Evolutionary conservation across 2,329 filamentous ascomycete species (phyloP).

Genomic region (Paraphoma sp.): DNA sequence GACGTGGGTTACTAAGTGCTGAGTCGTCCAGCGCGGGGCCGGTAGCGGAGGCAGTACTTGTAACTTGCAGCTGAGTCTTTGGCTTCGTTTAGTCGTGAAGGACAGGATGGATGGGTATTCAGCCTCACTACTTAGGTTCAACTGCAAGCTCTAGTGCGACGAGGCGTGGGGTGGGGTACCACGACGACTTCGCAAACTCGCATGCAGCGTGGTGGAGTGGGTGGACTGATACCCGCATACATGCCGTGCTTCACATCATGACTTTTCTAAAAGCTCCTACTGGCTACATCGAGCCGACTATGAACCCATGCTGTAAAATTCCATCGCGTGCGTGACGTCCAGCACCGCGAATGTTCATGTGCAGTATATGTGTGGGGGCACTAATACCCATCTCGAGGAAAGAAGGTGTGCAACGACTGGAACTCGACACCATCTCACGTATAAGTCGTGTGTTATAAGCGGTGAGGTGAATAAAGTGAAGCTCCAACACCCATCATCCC

Average conservation of each 20-base stretch:
- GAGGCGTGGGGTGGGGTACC: not conserved
- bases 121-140: not conserved
- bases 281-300: not conserved
- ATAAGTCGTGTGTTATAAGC: too few relatives aligned
- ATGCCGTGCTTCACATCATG: not conserved
- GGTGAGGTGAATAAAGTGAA: not conserved
- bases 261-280: not conserved
- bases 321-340: too few relatives aligned
- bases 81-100: too few relatives aligned
- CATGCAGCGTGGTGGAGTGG: not conserved
- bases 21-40: not conserved
- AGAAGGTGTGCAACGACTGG: not conserved
- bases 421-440: too few relatives aligned
- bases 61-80: not conserved
- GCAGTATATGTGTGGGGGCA: not conserved
- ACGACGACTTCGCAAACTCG: not conserved
- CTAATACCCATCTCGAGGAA: not conserved
- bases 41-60: constrained; percentile 1
- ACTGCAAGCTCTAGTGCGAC: not conserved
- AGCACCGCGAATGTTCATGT: too few relatives aligned
- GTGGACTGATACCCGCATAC: not conserved
- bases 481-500: not conserved
- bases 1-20: not conserved
- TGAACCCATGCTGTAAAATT: not conserved
- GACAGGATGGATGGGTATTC: not conserved